phyloP scores from a whole-genome alignment of 2,329 filamentous ascomycete species.

The Colletotrichum higginsianum region DNA sequence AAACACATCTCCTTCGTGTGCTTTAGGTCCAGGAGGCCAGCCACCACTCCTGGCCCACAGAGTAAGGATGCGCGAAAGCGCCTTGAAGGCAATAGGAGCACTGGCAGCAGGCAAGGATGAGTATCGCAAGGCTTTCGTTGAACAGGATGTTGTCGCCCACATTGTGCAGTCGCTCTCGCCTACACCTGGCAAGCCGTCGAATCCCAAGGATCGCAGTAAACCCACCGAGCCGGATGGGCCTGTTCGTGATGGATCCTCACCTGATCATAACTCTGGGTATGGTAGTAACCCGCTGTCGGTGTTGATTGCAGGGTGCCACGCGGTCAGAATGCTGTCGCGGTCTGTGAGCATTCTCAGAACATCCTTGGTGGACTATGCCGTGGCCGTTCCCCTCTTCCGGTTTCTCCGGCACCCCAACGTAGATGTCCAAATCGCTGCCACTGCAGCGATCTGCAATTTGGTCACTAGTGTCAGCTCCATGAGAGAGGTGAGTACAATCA shows the following conservation, averaged over 20 bases:
- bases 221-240: slow-evolving; percentile 54
- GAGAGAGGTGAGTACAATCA: slow-evolving; percentile 76
- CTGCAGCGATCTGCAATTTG: slow-evolving; percentile 87
- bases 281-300: slow-evolving; percentile 83
- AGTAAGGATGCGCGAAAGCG: slow-evolving; percentile 82
- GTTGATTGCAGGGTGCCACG: slow-evolving; percentile 87
- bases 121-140: slow-evolving; percentile 85
- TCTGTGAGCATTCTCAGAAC: slow-evolving; percentile 89
- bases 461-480: slow-evolving; percentile 92
- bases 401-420: slow-evolving; percentile 82
- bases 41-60: slow-evolving; percentile 75
- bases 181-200: slow-evolving; percentile 67
- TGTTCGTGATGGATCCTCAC: slow-evolving; percentile 46
- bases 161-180: slow-evolving; percentile 83
- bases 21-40: slow-evolving; percentile 74
- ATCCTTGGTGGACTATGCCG: slow-evolving; percentile 86
- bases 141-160: slow-evolving; percentile 84
- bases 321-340: slow-evolving; percentile 84
- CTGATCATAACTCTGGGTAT: slow-evolving; percentile 63
- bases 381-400: slow-evolving; percentile 82
- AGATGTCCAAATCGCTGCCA: slow-evolving; percentile 88
- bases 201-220: slow-evolving; percentile 58
- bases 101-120: slow-evolving; percentile 86
- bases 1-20: slow-evolving; percentile 55
- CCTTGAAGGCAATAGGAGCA: slow-evolving; percentile 85